Percentiles rank a stretch among this genome's conserved stretches.
Conservation (phyloP, 768 basidiomycete genomes). For the Russula dissimulans region DNA sequence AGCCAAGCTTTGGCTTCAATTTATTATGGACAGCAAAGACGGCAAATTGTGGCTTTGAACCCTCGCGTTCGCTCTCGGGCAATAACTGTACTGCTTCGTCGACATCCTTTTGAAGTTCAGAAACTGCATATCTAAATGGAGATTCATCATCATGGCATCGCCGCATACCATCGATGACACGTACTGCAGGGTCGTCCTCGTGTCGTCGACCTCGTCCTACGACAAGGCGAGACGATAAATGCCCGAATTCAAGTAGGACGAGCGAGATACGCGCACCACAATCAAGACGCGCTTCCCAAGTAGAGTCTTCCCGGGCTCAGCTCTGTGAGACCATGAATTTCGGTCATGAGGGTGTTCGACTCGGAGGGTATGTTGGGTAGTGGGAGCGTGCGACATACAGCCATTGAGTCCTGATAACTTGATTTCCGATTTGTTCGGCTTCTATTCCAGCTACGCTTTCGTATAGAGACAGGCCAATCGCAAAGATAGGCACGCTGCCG, state of each 20-base stretch:
- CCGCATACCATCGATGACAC: conserved; percentile 21
- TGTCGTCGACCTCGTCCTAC: conserved; percentile 84
- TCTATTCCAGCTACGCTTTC: conserved; percentile 76
- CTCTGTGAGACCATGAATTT: conserved; percentile 29
- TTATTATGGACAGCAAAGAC: conserved; percentile 96
- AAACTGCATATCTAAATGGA: conserved; percentile 67
- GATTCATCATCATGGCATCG: not conserved
- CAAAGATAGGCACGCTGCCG: conserved; percentile 84
- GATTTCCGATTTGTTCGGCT: conserved; percentile 63
- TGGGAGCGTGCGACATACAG: conserved; percentile 33
- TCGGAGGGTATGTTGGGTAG: not conserved
- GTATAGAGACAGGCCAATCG: conserved; percentile 93
- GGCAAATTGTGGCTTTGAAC: conserved; percentile 65
- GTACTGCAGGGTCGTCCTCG: conserved; percentile 81
- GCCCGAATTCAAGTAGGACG: not conserved
- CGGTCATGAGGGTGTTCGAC: not conserved
- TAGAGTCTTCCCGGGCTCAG: conserved; percentile 56
- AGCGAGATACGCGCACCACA: conserved; percentile 43
- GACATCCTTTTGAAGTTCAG: conserved; percentile 85
- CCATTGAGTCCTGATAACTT: conserved; percentile 96
- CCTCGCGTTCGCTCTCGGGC: conserved; percentile 68
- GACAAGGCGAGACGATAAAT: conserved; percentile 14
- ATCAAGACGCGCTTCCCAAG: conserved; percentile 78
- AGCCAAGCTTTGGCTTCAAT: conserved; percentile 73
- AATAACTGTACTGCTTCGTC: conserved; percentile 54